Evolutionary conservation across 208 protist species (phyloP).

Genomic region (Balamuthia mandrillaris): DNA sequence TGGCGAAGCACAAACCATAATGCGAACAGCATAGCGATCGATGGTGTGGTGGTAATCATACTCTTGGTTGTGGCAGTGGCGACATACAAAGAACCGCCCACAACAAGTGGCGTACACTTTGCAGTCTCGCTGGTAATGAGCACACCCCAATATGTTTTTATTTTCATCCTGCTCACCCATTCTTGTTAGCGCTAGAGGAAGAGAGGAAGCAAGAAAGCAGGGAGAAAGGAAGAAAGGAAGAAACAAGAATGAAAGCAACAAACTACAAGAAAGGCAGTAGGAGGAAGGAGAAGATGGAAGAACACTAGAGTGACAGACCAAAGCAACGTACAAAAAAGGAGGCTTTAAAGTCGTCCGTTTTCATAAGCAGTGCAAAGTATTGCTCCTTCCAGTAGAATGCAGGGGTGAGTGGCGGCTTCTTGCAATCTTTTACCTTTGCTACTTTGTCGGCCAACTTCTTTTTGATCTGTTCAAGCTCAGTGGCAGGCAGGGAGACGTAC

Average conservation of each 20-base stretch:
- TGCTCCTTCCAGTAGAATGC: too few species aligned
- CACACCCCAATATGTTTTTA: neutral
- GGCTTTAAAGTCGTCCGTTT: too few species aligned
- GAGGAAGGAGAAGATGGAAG: too few species aligned
- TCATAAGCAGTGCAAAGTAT: too few species aligned
- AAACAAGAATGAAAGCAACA: neutral
- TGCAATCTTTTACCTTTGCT: too few species aligned
- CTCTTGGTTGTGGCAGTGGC: slow-evolving; percentile 14
- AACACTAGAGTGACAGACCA: too few species aligned
- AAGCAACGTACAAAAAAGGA: too few species aligned
- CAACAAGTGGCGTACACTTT: neutral
- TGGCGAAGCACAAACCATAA: neutral
- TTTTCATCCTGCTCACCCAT: neutral
- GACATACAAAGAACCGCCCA: slow-evolving; percentile 5
- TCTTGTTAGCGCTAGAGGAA: neutral
- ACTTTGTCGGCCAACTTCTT: too few species aligned
- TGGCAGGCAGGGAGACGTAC: too few species aligned
- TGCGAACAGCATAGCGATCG: neutral
- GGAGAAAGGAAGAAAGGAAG: neutral
- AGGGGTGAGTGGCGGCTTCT: too few species aligned
- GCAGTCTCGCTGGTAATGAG: slow-evolving; percentile 20
- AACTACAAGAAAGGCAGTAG: neutral
- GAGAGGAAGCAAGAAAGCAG: neutral
- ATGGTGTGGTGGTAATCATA: neutral
- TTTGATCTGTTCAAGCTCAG: too few species aligned